Percentiles rank a stretch among this genome's conserved stretches.
Evolutionary conservation across 225 moss, liverwort and hornwort genomes (phyloP).

Genomic region (Anthoceros angustus): DNA sequence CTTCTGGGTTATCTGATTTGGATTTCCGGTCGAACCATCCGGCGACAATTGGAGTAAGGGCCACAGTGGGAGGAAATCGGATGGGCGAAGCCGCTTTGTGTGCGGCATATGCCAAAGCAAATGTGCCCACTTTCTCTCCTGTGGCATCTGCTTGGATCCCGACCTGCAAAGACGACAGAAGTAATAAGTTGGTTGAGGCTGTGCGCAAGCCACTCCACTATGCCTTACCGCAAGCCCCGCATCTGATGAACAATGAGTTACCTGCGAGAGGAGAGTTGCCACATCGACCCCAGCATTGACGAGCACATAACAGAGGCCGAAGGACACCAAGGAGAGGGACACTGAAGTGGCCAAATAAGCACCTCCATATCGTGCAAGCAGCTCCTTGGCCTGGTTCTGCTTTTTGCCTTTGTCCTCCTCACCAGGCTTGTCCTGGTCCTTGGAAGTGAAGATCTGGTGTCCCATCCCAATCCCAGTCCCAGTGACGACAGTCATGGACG

Average conservation of each 20-base stretch:
- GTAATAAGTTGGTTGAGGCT: background rate
- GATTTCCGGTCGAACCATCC: constrained; percentile 76
- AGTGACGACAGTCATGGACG: background rate
- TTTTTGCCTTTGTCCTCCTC: constrained; percentile 26
- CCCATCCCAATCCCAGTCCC: background rate
- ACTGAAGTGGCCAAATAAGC: constrained; percentile 91
- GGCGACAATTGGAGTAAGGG: constrained; percentile 90
- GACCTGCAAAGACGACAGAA: constrained; percentile 28
- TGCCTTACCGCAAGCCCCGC: background rate
- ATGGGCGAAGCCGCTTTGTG: constrained; percentile 96
- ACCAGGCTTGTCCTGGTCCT: constrained; percentile 33
- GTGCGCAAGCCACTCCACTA: background rate
- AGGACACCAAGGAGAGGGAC: constrained; percentile 67
- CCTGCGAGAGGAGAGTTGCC: constrained; percentile 52
- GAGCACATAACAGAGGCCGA: constrained; percentile 69
- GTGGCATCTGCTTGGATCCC: constrained; percentile 81
- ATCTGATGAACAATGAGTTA: constrained; percentile 7
- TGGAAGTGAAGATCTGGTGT: constrained; percentile 58
- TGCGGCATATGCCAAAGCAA: constrained; percentile 89
- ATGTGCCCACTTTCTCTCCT: constrained; percentile 90
- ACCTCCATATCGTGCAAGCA: constrained; percentile 73
- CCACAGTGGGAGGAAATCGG: constrained; percentile 93
- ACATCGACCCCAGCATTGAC: constrained; percentile 74
- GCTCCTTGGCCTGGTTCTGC: constrained; percentile 64
- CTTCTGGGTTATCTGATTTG: constrained; percentile 9